A percentile compares a stretch with the other conserved stretches of the same genome.
These are phyloP conservation scores for Dendryphion nanum DNA, from an alignment of 2,329 filamentous ascomycete genomes.

Conservation along the genomic window DNA sequence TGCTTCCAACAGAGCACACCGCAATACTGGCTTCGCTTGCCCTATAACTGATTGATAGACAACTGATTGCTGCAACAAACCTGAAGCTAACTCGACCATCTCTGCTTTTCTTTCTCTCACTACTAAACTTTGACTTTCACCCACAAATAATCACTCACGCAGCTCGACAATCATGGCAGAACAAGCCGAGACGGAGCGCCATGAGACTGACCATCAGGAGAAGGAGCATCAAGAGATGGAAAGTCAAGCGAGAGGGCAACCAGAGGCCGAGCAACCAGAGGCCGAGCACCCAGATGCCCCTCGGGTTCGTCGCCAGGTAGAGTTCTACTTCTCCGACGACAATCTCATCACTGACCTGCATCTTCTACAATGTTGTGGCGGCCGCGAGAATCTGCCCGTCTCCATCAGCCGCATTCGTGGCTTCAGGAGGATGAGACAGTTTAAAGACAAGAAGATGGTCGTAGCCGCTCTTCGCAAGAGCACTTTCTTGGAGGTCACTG, in stretches of 20 bases:
- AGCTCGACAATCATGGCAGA: too few relatives aligned
- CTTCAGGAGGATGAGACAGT: constrained; percentile 48
- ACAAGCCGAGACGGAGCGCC: too few relatives aligned
- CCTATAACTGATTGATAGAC: too few relatives aligned
- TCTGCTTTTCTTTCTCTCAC: too few relatives aligned
- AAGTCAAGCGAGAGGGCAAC: not conserved
- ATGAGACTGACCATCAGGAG: too few relatives aligned
- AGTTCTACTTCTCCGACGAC: constrained; percentile 52
- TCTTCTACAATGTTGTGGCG: constrained; percentile 42
- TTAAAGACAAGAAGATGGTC: constrained; percentile 41
- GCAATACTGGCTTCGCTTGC: too few relatives aligned
- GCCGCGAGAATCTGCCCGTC: constrained; percentile 43
- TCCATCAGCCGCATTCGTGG: constrained; percentile 43
- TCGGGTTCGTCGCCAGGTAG: constrained; percentile 33
- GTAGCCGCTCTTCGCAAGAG: constrained; percentile 43
- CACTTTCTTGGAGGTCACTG: constrained; percentile 41
- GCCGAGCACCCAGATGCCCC: constrained; percentile 27
- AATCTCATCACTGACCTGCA: constrained; percentile 45
- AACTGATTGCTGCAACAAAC: too few relatives aligned
- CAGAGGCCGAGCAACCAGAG: not conserved
- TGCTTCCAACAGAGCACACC: too few relatives aligned
- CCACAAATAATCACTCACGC: too few relatives aligned
- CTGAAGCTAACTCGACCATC: too few relatives aligned
- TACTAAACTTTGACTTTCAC: too few relatives aligned
- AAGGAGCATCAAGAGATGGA: too few relatives aligned